Evolutionary conservation across 129 eudicot species (phyloP).

Genomic region (Artemisia annua): DNA sequence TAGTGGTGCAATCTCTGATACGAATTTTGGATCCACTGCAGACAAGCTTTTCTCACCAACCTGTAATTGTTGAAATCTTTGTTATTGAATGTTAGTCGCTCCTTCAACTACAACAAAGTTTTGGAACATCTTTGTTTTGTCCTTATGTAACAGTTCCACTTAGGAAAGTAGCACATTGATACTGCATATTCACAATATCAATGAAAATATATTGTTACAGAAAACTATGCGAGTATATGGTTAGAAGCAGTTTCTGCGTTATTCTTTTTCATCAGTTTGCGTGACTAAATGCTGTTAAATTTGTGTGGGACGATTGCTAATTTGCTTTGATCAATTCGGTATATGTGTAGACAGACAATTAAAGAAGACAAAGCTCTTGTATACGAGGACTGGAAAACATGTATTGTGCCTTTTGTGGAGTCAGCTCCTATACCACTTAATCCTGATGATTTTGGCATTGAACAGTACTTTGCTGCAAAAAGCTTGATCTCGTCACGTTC

Average conservation of each 20-base stretch:
- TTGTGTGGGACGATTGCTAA: not conserved
- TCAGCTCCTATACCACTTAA: constrained; percentile 46
- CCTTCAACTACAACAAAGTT: not conserved
- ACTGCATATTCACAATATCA: not conserved
- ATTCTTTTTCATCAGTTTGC: too few species aligned
- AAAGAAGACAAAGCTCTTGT: constrained; percentile 83
- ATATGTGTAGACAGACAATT: constrained; percentile 67
- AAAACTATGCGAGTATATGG: too few species aligned
- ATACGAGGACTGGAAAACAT: constrained; percentile 81
- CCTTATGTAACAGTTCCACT: not conserved
- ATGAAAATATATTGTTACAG: not conserved
- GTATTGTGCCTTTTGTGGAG: constrained; percentile 64
- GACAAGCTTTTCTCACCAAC: not conserved
- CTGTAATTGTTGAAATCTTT: not conserved
- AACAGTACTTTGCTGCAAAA: constrained; percentile 82
- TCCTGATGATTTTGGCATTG: constrained; percentile 55
- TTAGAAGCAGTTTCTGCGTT: too few species aligned
- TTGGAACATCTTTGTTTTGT: not conserved
- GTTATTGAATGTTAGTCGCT: not conserved
- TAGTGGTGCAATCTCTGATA: too few species aligned
- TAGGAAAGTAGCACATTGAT: not conserved
- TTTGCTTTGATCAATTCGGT: constrained; percentile 8
- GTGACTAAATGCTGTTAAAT: too few species aligned
- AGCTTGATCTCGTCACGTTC: constrained; percentile 89
- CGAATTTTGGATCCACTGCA: not conserved